These are phyloP conservation scores for Rosa hybrid DNA, from an alignment of 331 rosid species.

Conservation along the genomic window DNA sequence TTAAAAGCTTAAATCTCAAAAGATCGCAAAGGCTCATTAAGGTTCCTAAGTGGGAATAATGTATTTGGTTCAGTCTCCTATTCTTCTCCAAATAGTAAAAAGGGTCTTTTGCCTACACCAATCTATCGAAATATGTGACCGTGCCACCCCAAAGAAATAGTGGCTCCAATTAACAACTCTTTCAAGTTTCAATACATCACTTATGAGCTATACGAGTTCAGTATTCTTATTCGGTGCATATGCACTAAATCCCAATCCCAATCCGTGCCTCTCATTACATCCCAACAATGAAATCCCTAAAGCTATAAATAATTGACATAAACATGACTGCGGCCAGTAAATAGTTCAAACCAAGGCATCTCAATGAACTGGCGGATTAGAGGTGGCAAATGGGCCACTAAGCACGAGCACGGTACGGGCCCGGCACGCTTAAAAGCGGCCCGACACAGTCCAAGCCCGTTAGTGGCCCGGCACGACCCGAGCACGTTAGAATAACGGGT, in stretches of 20 bases:
- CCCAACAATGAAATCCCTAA: background rate
- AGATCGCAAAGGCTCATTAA: background rate
- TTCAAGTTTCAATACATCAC: slow-evolving; percentile 15
- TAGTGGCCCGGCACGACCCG: too few species aligned
- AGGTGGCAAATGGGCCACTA: too few species aligned
- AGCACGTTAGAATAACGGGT: too few species aligned
- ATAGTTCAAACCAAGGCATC: too few species aligned
- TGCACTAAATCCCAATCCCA: background rate
- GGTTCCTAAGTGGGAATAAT: slow-evolving; percentile 6
- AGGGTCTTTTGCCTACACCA: background rate
- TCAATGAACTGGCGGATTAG: too few species aligned
- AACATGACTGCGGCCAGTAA: background rate
- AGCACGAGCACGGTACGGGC: too few species aligned
- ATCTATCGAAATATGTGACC: slow-evolving; percentile 4
- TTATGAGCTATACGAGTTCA: too few species aligned
- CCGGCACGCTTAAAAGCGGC: too few species aligned
- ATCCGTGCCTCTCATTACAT: slow-evolving; percentile 1
- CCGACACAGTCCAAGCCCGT: too few species aligned
- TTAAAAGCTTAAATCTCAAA: background rate
- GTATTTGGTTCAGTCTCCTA: background rate
- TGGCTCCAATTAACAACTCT: background rate
- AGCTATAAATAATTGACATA: background rate
- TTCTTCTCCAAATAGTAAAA: background rate
- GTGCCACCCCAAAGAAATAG: slow-evolving; percentile 4
- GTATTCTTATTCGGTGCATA: background rate